Conservation (phyloP, 306 rosid species). For the Mimosa pudica region DNA sequence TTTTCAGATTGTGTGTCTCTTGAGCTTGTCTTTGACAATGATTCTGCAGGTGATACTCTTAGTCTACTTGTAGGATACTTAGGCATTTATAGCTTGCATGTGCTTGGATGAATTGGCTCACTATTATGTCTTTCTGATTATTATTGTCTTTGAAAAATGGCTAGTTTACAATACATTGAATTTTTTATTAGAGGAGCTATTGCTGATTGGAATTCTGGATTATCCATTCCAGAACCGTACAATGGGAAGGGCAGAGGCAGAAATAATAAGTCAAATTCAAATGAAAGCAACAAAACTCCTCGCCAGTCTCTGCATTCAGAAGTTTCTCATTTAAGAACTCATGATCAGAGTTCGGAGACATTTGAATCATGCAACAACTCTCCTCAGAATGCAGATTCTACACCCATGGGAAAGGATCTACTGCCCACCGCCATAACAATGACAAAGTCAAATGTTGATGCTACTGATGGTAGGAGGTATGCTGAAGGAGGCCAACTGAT, state of each 20-base stretch:
- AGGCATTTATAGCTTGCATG: conserved; percentile 23
- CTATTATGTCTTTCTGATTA: conserved; percentile 13
- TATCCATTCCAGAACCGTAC: conserved; percentile 56
- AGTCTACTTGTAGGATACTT: conserved; percentile 22
- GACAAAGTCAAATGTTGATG: conserved; percentile 52
- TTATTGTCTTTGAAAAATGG: conserved; percentile 31
- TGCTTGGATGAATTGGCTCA: conserved; percentile 22
- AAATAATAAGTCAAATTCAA: conserved; percentile 49
- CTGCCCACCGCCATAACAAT: conserved; percentile 37
- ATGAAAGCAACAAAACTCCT: conserved; percentile 50
- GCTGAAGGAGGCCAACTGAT: conserved; percentile 56
- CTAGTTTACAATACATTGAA: conserved; percentile 25
- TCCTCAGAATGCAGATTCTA: conserved; percentile 50
- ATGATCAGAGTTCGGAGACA: conserved; percentile 52
- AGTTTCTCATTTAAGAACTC: conserved; percentile 45
- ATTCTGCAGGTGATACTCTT: conserved; percentile 69
- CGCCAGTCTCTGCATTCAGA: conserved; percentile 43
- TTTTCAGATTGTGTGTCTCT: conserved; percentile 78
- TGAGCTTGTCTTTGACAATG: conserved; percentile 82
- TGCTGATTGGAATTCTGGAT: conserved; percentile 48
- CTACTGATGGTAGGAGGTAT: conserved; percentile 52
- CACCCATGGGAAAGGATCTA: conserved; percentile 53
- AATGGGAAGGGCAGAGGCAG: conserved; percentile 56
- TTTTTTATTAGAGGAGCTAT: conserved; percentile 43
- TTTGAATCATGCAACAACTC: conserved; percentile 46